phyloP scores from a whole-genome alignment of 2,329 filamentous ascomycete genomes.

The Monilinia fructigena region DNA sequence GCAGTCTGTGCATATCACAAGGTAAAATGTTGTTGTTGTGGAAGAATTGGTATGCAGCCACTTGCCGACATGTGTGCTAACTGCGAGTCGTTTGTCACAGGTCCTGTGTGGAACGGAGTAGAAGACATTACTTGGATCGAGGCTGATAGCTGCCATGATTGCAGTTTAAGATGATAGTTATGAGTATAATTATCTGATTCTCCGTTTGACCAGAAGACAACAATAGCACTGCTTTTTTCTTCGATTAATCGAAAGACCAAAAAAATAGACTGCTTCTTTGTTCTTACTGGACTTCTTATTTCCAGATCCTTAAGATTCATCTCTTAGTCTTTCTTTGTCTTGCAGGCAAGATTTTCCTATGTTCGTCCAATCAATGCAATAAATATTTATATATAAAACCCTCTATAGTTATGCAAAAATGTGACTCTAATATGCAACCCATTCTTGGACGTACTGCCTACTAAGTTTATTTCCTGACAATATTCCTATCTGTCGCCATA shows the following conservation, averaged over 20 bases:
- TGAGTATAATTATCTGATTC: neutral
- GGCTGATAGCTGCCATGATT: neutral
- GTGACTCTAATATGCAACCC: too few species aligned
- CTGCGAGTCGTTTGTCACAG: neutral
- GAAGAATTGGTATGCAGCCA: neutral
- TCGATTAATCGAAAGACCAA: too few species aligned
- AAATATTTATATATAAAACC: neutral
- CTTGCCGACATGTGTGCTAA: neutral
- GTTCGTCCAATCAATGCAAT: neutral
- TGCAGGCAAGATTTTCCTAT: neutral
- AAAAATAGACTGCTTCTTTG: neutral
- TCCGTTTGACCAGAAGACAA: too few species aligned
- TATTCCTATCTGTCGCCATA: constrained; percentile 28
- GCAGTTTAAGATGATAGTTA: neutral
- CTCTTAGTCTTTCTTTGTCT: neutral
- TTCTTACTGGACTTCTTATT: neutral
- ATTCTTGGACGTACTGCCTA: too few species aligned
- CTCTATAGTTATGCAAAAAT: neutral
- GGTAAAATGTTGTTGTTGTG: constrained; percentile 6
- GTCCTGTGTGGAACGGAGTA: neutral
- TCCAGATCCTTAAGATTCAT: too few species aligned
- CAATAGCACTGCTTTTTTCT: too few species aligned
- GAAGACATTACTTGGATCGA: neutral
- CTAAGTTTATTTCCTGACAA: too few species aligned
- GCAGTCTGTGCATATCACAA: neutral